These are phyloP conservation scores for Cupressus sempervirens DNA, from an alignment of 75 land plant species.

Conservation along the genomic window DNA sequence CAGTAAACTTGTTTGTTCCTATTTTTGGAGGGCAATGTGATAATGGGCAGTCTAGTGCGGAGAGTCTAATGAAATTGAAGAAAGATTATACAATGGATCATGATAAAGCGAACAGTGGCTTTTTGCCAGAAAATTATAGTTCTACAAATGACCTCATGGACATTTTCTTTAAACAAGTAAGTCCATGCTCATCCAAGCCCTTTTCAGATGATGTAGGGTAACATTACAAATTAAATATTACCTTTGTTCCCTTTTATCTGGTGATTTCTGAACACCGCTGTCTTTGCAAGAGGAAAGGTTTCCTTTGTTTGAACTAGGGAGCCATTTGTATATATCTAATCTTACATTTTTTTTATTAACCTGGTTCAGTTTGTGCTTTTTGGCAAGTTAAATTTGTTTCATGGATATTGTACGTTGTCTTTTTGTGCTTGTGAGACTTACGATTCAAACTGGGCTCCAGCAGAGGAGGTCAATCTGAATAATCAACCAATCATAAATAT, in stretches of 20 bases:
- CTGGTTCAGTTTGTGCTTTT: not conserved
- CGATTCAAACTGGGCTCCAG: not conserved
- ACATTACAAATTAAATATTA: not conserved
- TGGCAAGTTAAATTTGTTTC: not conserved
- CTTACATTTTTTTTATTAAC: not conserved
- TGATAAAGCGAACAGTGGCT: not conserved
- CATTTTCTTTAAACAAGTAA: conserved; percentile 6
- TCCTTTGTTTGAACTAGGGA: not conserved
- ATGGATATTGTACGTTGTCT: not conserved
- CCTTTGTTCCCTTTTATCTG: not conserved
- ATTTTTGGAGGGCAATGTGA: not conserved
- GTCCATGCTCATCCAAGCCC: not conserved
- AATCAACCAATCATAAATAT: not conserved
- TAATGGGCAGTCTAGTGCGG: conserved; percentile 5
- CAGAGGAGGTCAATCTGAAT: not conserved
- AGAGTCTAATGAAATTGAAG: conserved; percentile 10
- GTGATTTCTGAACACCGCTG: not conserved
- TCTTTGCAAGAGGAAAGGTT: not conserved
- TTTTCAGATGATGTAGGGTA: not conserved
- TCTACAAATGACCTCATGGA: not conserved
- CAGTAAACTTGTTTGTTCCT: not conserved
- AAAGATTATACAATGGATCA: conserved; percentile 1
- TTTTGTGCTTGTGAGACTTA: not conserved
- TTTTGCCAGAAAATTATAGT: not conserved
- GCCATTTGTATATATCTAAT: not conserved